Evolutionary conservation across 345 rosid species (phyloP).

Genomic region (sweet orange (Citrus sinensis)): DNA sequence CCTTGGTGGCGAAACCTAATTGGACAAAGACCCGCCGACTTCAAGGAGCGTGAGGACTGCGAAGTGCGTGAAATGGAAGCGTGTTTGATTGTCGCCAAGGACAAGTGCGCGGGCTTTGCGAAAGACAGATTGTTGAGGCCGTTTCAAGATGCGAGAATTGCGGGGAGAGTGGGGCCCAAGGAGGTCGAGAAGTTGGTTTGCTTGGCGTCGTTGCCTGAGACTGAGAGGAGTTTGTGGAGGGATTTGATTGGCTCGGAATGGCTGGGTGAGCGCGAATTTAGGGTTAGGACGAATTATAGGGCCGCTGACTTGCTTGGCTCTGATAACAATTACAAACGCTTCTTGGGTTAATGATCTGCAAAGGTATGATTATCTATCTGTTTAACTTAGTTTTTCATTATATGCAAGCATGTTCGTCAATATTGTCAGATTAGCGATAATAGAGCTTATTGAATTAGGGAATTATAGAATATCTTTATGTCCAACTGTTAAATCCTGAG

Average conservation of each 20-base stretch:
- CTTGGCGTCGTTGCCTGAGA: slow-evolving; percentile 43
- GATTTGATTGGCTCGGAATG: slow-evolving; percentile 23
- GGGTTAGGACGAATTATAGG: slow-evolving; percentile 28
- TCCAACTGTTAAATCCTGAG: neutral
- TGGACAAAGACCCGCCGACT: slow-evolving; percentile 31
- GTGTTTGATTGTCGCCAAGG: slow-evolving; percentile 58
- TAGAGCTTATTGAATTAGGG: neutral
- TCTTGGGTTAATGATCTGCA: neutral
- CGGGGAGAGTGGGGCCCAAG: slow-evolving; percentile 19
- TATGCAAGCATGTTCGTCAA: neutral
- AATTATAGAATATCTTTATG: too few species aligned
- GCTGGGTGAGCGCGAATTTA: slow-evolving; percentile 14
- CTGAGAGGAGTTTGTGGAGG: slow-evolving; percentile 27
- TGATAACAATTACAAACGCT: neutral
- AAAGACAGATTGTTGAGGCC: slow-evolving; percentile 48
- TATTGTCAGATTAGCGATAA: neutral
- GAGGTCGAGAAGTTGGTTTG: slow-evolving; percentile 35
- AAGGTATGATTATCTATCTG: slow-evolving; percentile 4
- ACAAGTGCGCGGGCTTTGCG: slow-evolving; percentile 65
- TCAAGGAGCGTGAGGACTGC: slow-evolving; percentile 65
- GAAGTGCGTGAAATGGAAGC: slow-evolving; percentile 72
- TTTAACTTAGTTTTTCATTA: neutral
- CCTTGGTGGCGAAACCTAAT: slow-evolving; percentile 68
- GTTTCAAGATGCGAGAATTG: slow-evolving; percentile 69
- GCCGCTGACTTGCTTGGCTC: slow-evolving; percentile 45